Conservation (phyloP, 2,329 filamentous ascomycete genomes). For the Pseudogymnoascus pannorum region DNA sequence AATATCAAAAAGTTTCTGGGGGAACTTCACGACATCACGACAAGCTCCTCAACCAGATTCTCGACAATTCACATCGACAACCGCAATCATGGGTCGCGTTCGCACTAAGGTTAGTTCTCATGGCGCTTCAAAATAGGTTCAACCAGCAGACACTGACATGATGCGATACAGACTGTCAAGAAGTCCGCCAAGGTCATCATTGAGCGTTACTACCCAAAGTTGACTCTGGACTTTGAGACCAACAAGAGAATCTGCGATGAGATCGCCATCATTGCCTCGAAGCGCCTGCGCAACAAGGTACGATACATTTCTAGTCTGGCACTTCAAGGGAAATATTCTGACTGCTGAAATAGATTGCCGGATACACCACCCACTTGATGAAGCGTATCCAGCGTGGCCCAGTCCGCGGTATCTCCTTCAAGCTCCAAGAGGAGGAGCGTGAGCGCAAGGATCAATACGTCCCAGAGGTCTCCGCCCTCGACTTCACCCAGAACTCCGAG, state of each 20-base stretch:
- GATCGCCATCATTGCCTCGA: conserved; percentile 97
- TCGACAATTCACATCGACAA: conserved; percentile 20
- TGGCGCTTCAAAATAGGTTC: conserved; percentile 19
- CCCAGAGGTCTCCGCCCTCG: conserved; percentile 95
- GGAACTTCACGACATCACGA: conserved; percentile 1
- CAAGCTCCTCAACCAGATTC: conserved; percentile 9
- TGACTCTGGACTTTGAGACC: conserved; percentile 99
- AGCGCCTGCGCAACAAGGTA: conserved; percentile 99
- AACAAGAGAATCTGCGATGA: conserved; percentile 99
- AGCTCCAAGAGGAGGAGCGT: conserved; percentile 99
- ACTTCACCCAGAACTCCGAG: conserved; percentile 94
- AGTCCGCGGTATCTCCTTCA: conserved; percentile 99
- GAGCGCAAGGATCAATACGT: conserved; percentile 99
- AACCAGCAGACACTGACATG: conserved; percentile 3
- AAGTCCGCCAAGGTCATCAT: conserved; percentile 99
- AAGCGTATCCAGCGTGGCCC: conserved; percentile 99
- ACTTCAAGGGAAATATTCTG: neutral
- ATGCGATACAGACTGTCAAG: conserved; percentile 53
- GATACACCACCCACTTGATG: conserved; percentile 98
- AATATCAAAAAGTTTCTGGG: conserved; percentile 2
- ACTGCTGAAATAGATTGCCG: conserved; percentile 64
- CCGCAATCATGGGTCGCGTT: conserved; percentile 36
- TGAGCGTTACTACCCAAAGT: conserved; percentile 94
- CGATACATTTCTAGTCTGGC: conserved; percentile 6
- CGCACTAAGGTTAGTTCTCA: conserved; percentile 34